Percentiles rank a stretch among this genome's conserved stretches.
Conservation (phyloP, 2,329 filamentous ascomycete genomes). For the Pseudocercospora fuligena region DNA sequence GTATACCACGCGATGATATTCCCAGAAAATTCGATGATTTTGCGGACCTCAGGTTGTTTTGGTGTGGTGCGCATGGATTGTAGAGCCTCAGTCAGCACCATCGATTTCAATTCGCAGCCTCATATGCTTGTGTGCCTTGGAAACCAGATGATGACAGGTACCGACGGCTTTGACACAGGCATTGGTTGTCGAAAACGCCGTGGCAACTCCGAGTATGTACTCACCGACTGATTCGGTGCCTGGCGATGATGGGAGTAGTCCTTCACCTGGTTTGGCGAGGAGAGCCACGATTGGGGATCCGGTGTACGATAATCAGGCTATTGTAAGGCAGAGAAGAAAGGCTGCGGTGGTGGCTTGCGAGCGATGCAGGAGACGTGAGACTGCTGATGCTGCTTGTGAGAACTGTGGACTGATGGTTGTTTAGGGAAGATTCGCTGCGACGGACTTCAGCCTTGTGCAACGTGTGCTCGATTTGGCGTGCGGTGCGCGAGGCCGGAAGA, state of each 20-base stretch:
- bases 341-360: slow-evolving; percentile 7
- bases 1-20: not conserved
- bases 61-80: slow-evolving; percentile 5
- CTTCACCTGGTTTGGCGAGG: slow-evolving; percentile 17
- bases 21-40: not conserved
- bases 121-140: slow-evolving; percentile 18
- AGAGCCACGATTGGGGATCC: slow-evolving; percentile 28
- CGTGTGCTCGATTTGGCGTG: slow-evolving; percentile 25
- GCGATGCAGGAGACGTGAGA: no score
- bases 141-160: slow-evolving; percentile 10
- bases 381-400: slow-evolving; percentile 14
- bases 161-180: not conserved
- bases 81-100: not conserved
- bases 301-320: slow-evolving; percentile 22
- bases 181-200: slow-evolving; percentile 13
- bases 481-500: slow-evolving; percentile 24
- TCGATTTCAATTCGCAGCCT: not conserved
- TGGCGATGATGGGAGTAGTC: slow-evolving; percentile 10
- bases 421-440: slow-evolving; percentile 26
- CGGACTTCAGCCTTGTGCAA: slow-evolving; percentile 23
- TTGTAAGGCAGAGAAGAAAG: slow-evolving; percentile 22
- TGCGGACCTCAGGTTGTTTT: not conserved
- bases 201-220: slow-evolving; percentile 14
- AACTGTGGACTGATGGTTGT: slow-evolving; percentile 10
- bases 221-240: slow-evolving; percentile 13